Conservation (phyloP, 164 flowering plant genomes). For the Kingdonia uniflora region DNA sequence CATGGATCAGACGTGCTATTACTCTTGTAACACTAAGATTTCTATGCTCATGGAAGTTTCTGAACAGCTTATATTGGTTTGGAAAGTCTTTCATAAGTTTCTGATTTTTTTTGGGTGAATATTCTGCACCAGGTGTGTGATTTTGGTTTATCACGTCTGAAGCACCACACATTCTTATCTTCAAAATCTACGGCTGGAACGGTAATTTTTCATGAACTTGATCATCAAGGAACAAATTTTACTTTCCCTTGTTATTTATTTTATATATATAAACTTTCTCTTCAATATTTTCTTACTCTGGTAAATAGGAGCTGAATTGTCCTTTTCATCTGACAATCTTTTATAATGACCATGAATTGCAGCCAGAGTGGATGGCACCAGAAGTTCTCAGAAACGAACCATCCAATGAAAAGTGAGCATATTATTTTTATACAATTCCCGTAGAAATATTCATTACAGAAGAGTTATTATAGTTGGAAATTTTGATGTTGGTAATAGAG, state of each 20-base stretch:
- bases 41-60: too few relatives aligned
- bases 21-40: too few relatives aligned
- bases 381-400: constrained; percentile 93
- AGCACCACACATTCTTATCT: constrained; percentile 89
- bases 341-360: constrained; percentile 24
- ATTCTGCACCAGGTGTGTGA: constrained; percentile 64
- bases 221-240: neutral
- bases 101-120: neutral
- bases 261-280: neutral
- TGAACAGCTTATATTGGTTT: too few relatives aligned
- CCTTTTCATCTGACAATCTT: too few relatives aligned
- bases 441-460: neutral
- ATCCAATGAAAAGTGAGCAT: constrained; percentile 92
- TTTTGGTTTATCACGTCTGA: constrained; percentile 90
- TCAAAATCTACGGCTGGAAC: constrained; percentile 97
- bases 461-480: neutral
- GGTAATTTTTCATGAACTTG: constrained; percentile 28
- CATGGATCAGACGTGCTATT: too few relatives aligned
- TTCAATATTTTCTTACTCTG: neutral
- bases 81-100: neutral
- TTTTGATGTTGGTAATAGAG: neutral
- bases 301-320: neutral
- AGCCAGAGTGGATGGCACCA: constrained; percentile 99
- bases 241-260: neutral
- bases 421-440: neutral